These are phyloP conservation scores for Globisporangium apiculatum DNA, from an alignment of 352 stramenopile species.

Conservation along the genomic window DNA sequence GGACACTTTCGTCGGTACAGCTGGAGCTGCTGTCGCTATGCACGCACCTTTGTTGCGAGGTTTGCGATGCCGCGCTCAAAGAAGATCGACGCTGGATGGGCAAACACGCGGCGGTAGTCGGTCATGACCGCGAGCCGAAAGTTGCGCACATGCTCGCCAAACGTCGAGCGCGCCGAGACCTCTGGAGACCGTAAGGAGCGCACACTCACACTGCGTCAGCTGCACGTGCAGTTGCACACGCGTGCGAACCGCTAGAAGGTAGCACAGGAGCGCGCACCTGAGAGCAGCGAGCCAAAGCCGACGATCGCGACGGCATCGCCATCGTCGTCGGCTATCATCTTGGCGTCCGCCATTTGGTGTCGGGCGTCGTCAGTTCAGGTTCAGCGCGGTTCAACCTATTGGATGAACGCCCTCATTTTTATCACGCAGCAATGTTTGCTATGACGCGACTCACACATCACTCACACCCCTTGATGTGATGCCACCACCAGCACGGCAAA, in stretches of 20 bases:
- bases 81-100: conserved; percentile 90
- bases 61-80: conserved; percentile 89
- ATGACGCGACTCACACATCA: neutral
- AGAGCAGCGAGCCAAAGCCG: conserved; percentile 90
- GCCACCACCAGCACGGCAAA: neutral
- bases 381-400: neutral
- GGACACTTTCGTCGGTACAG: neutral
- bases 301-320: conserved; percentile 59
- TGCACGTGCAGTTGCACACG: neutral
- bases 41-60: conserved; percentile 60
- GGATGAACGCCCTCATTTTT: neutral
- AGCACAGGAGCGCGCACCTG: conserved; percentile 20
- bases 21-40: neutral
- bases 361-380: neutral
- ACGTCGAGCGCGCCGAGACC: conserved; percentile 81
- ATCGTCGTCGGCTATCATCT: neutral
- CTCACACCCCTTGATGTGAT: neutral
- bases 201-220: neutral
- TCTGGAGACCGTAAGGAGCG: conserved; percentile 18
- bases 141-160: conserved; percentile 75
- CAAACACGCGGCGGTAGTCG: conserved; percentile 87
- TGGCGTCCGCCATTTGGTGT: neutral
- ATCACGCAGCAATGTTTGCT: neutral
- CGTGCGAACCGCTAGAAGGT: no score
- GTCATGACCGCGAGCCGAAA: conserved; percentile 84